These are phyloP conservation scores for Beauveria bassiana DNA, from an alignment of 2,329 filamentous ascomycete species.

Conservation along the genomic window DNA sequence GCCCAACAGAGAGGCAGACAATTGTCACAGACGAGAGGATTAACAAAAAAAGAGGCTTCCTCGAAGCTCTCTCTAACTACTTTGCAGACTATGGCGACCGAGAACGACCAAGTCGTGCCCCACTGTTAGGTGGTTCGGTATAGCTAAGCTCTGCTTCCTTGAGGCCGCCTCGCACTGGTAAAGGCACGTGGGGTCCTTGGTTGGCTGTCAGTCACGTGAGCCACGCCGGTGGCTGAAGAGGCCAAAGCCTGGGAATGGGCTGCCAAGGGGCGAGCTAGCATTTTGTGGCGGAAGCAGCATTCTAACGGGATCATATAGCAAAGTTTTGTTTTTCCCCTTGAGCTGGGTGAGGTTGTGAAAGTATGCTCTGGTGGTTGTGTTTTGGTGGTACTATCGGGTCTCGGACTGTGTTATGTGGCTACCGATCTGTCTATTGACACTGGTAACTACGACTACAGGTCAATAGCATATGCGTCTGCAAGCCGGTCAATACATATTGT, in stretches of 20 bases:
- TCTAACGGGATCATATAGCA: no score
- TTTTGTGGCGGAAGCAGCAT: no score
- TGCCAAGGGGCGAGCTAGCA: no score
- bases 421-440: no score
- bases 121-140: not conserved
- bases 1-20: not conserved
- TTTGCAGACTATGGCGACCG: not conserved
- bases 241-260: no score
- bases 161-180: not conserved
- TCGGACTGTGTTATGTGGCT: no score
- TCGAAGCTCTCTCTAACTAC: not conserved
- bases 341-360: no score
- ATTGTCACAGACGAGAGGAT: not conserved
- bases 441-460: no score
- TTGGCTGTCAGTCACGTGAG: slow-evolving; percentile 23
- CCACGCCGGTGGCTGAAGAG: not conserved
- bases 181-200: slow-evolving; percentile 17
- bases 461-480: not conserved
- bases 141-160: not conserved
- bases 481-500: not conserved
- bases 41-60: not conserved
- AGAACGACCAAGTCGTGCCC: slow-evolving; percentile 1
- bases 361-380: no score
- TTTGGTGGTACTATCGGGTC: no score
- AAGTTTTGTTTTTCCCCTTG: no score